Evolutionary conservation across 495 filamentous ascomycete genomes (phyloP), one percentile per base, ranked within the genome.

Genomic region (Durotheca rogersii): DNA sequence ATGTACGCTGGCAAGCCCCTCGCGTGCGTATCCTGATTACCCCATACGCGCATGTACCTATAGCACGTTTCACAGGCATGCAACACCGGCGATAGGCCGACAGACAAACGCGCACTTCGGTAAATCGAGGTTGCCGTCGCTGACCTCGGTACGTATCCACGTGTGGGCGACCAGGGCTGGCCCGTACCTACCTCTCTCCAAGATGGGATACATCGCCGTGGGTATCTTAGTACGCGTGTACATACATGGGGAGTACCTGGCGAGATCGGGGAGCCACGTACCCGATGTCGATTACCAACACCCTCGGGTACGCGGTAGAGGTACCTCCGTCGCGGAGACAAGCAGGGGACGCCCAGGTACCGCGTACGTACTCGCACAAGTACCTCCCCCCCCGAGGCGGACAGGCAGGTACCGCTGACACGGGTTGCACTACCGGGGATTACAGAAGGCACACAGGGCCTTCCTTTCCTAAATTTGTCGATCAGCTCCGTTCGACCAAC

Each of bases 91-190:
- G 50, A 59, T 59, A 59, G 56, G 50, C 54, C 54, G 41, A 59
- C 56, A 59, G 54, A 59, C 56, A 59, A 59, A 59, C 56, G 56
- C 56, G 50, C 56, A 47, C 44, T 59, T 52, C 54, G 54, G 54
- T 58, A 58, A 58, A 58, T 58, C 42, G 37, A 53, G 43, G 37
- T 12, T 43, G 19, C 6, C 6, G 16, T 37, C 4, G 9, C 9
- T 4, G 23, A 27, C 23, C 23, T 9, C 23, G 9, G 23, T 27
- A 27, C 23, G 4, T n/a, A n/a, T n/a, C n/a, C n/a, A n/a, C n/a
- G n/a, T n/a, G n/a, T n/a, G n/a, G n/a, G n/a, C n/a, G n/a, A n/a
- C n/a, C n/a, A n/a, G n/a, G n/a, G n/a, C n/a, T n/a, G n/a, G n/a
- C 23, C 4, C 23, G 4, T 27, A 27, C 23, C 4, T 27, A 27